Percentiles rank a stretch among this genome's conserved stretches.
phyloP scores from a whole-genome alignment of 1,284 basidiomycete species.

The Malassezia caprae region DNA sequence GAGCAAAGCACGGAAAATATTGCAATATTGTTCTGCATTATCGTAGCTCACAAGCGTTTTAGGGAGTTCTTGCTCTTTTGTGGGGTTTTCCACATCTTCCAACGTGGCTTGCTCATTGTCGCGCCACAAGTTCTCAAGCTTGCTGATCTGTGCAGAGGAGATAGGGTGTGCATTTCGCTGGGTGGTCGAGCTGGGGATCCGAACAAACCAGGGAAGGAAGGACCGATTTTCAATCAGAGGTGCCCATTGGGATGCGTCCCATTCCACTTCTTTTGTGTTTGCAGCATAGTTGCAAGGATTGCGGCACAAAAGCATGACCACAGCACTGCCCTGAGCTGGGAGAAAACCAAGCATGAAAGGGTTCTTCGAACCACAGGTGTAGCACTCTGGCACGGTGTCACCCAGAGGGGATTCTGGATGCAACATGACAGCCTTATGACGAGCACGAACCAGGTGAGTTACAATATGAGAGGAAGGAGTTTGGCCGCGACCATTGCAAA shows the following conservation, averaged over 20 bases:
- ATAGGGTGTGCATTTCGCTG: constrained; percentile 90
- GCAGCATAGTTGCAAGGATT: constrained; percentile 91
- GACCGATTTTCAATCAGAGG: constrained; percentile 95
- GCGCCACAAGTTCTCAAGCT: constrained; percentile 94
- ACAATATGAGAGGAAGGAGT: constrained; percentile 92
- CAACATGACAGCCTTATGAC: constrained; percentile 95
- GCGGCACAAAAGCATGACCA: constrained; percentile 95
- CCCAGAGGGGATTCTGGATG: constrained; percentile 91
- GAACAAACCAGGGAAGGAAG: constrained; percentile 97
- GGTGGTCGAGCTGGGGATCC: constrained; percentile 87
- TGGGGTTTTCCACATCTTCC: constrained; percentile 91
- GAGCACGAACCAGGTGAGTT: constrained; percentile 94
- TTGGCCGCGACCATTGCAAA: constrained; percentile 98
- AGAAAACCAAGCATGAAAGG: constrained; percentile 99
- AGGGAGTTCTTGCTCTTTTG: constrained; percentile 65
- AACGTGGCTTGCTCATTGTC: constrained; percentile 88
- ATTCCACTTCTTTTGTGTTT: constrained; percentile 85
- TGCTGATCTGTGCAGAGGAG: constrained; percentile 90
- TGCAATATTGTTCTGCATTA: constrained; percentile 98
- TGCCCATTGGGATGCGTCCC: constrained; percentile 96
- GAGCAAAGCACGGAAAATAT: constrained; percentile 94
- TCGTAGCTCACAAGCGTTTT: constrained; percentile 72
- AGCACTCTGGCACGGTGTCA: constrained; percentile 87
- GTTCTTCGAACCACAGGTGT: constrained; percentile 99
- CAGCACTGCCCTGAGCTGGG: constrained; percentile 95